A percentile compares a stretch with the other conserved stretches of the same genome.
These are phyloP conservation scores for Termitomyces sp. DNA, from an alignment of 768 basidiomycete genomes.

Conservation along the genomic window DNA sequence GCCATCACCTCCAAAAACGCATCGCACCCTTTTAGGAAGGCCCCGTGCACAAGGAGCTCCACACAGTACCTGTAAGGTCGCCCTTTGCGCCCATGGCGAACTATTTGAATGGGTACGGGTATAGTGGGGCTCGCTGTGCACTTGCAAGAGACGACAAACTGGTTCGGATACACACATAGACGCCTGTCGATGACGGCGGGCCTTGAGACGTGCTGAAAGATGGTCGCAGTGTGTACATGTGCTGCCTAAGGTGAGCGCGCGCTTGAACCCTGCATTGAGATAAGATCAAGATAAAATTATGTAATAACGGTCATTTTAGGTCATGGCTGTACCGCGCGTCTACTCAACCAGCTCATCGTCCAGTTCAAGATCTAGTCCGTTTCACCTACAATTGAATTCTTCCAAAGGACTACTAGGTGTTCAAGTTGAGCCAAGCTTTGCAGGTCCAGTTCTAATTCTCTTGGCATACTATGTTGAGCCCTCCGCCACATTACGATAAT, in stretches of 20 bases:
- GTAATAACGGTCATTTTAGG: no score
- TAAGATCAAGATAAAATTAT: no score
- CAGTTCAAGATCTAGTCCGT: neutral
- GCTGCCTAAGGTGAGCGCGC: no score
- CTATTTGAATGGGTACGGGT: slow-evolving; percentile 13
- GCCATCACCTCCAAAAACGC: slow-evolving; percentile 31
- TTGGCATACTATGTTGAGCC: neutral
- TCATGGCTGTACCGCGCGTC: no score
- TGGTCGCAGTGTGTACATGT: neutral
- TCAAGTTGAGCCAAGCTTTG: neutral
- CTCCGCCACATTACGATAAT: neutral
- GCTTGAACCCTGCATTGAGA: no score
- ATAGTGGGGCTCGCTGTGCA: neutral
- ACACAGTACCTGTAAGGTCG: slow-evolving; percentile 26
- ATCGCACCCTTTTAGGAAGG: slow-evolving; percentile 59
- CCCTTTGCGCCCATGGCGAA: slow-evolving; percentile 7
- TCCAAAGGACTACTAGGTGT: neutral
- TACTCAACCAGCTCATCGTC: neutral
- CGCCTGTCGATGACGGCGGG: neutral
- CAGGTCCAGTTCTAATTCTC: neutral
- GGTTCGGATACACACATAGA: neutral
- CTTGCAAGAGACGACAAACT: neutral
- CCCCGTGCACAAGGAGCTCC: slow-evolving; percentile 45
- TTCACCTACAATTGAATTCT: neutral
- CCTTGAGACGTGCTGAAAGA: neutral